phyloP scores from a whole-genome alignment of 1,284 basidiomycete genomes.

The Hemileia vastatrix region DNA sequence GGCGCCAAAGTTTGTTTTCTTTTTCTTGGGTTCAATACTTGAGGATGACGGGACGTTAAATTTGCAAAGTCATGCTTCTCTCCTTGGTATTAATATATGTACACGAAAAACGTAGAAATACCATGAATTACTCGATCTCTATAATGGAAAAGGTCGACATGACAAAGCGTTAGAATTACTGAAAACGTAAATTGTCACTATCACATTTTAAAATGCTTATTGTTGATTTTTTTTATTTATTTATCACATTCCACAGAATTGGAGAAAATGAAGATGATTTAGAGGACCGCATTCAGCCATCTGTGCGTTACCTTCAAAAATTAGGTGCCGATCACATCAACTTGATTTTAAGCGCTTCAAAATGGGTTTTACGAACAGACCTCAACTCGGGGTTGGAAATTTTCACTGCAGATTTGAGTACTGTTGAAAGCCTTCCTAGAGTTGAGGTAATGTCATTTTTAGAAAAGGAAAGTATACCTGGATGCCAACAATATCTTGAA shows the following conservation, averaged over 20 bases:
- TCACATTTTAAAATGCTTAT: background rate
- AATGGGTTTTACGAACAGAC: slow-evolving; percentile 74
- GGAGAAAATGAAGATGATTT: slow-evolving; percentile 67
- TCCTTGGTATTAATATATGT: background rate
- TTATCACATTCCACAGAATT: slow-evolving; percentile 51
- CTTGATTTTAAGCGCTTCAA: slow-evolving; percentile 65
- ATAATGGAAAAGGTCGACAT: slow-evolving; percentile 93
- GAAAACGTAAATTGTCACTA: slow-evolving; percentile 55
- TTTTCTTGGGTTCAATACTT: background rate
- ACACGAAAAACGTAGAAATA: slow-evolving; percentile 58
- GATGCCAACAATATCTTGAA: slow-evolving; percentile 71
- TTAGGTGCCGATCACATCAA: slow-evolving; percentile 68
- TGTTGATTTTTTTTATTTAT: background rate
- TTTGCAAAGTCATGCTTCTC: background rate
- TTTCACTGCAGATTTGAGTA: slow-evolving; percentile 74
- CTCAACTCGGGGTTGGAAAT: slow-evolving; percentile 52
- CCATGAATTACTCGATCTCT: slow-evolving; percentile 79
- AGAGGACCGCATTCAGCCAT: slow-evolving; percentile 69
- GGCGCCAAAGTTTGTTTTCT: slow-evolving; percentile 58
- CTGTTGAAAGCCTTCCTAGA: slow-evolving; percentile 69
- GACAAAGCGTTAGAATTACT: slow-evolving; percentile 72
- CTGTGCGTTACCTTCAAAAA: slow-evolving; percentile 81
- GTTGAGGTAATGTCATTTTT: slow-evolving; percentile 62
- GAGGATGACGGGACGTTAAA: background rate
- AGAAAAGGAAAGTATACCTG: slow-evolving; percentile 47